phyloP scores from a whole-genome alignment of 192 early-diverging fungal species.

The Umbelopsis isabellina region DNA sequence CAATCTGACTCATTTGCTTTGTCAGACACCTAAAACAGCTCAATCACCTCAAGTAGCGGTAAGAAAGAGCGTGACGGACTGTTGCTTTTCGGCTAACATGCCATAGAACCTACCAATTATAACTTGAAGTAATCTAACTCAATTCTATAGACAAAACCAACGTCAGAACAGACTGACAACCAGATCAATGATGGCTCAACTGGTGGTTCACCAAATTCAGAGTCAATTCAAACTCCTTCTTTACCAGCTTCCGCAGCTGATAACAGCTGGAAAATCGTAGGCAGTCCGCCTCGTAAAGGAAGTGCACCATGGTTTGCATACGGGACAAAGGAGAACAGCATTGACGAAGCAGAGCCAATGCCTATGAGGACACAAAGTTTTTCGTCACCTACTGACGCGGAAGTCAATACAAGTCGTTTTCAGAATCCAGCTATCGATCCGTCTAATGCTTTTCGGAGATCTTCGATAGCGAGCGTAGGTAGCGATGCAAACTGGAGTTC shows the following conservation, averaged over 20 bases:
- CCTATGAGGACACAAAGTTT: conserved; percentile 12
- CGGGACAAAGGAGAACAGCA: conserved; percentile 1
- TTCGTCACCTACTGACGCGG: conserved; percentile 4
- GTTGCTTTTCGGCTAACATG: background rate
- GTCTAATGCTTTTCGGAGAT: conserved; percentile 1
- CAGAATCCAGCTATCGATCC: conserved; percentile 1
- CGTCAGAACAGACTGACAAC: background rate
- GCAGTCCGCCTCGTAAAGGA: conserved; percentile 39
- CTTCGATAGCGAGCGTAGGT: background rate
- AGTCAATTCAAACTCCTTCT: conserved; percentile 22
- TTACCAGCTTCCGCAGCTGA: conserved; percentile 17
- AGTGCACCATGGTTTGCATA: conserved; percentile 22
- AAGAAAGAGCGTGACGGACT: background rate
- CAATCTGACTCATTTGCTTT: background rate
- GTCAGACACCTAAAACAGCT: background rate
- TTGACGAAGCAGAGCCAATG: background rate
- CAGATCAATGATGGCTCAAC: conserved; percentile 17
- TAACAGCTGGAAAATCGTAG: conserved; percentile 39
- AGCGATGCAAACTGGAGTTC: conserved; percentile 47
- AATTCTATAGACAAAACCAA: background rate
- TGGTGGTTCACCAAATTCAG: conserved; percentile 16
- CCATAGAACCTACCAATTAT: no score
- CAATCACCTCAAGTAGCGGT: conserved; percentile 6
- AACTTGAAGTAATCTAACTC: background rate
- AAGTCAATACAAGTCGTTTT: background rate